Evolutionary conservation across 2,329 filamentous ascomycete genomes (phyloP), one percentile per base, ranked within the genome.

Genomic region (Penicillium sp.): DNA sequence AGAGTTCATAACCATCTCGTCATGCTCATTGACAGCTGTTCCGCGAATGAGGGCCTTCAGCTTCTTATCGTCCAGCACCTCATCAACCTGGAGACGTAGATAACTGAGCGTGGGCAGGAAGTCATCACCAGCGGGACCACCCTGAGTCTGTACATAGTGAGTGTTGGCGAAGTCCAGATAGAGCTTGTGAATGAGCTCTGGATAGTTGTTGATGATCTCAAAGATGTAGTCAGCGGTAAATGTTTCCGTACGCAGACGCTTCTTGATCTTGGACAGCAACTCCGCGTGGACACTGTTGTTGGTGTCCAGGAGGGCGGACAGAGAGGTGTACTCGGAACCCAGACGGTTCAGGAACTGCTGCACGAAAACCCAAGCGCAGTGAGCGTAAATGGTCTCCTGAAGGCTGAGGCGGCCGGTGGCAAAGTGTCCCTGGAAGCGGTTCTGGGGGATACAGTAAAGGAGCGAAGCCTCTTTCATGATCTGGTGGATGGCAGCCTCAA

Each of bases 391-490:
- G 12, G 93, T 92, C 77, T 99, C 94, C 73, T 99, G 94, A 47
- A 99, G 80, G 69, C 92, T 96, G 59, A 99, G 80, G 63, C 87
- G 84, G 45, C 92, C 92, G 15, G 84, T 85, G 46, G 89, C 89
- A 73, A 99, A 99, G 64, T 96, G 84, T 53, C 81, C 79, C 75
- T 96, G 93, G 72, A 99, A 90, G 75, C 92, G 94, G 81, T 96
- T 99, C 74, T 95, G 93, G 13, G 94, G 94, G 62, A 99, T 88
- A 73, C 94, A 99, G 84, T 97, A 99, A 16, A 99, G 81, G 53
- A 99, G 83, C 1, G 94, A 97, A 46, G 96, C 87, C 74, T 99
- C 94, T 81, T 97, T 97, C 79, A 94, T 95, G 78, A 99, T 96
- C 76, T 99, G 94, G 75, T 96, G 90, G 61, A 99, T 96, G 2